These are phyloP conservation scores for Aspergillus fumigatus DNA, from an alignment of 2,329 filamentous ascomycete species.

Conservation along the genomic window DNA sequence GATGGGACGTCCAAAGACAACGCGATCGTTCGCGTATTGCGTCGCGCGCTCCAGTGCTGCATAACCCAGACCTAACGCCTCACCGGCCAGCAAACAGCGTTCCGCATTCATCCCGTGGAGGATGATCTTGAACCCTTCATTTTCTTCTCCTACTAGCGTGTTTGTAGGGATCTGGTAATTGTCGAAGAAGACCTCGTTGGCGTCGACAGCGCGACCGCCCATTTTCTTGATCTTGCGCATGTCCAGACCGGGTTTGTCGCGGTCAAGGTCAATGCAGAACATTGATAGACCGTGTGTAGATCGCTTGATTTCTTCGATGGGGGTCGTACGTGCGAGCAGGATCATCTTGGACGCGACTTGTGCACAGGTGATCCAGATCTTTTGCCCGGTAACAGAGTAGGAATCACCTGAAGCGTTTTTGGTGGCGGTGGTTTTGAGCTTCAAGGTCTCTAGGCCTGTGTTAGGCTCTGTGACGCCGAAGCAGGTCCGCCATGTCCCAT, in stretches of 20 bases:
- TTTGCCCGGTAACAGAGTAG: conserved; percentile 70
- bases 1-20: conserved; percentile 56
- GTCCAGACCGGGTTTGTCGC: conserved; percentile 55
- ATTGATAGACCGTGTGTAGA: conserved; percentile 72
- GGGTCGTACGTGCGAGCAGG: conserved; percentile 70
- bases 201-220: conserved; percentile 76
- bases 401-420: conserved; percentile 49
- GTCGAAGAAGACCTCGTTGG: conserved; percentile 86
- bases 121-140: conserved; percentile 73
- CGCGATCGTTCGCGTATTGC: conserved; percentile 60
- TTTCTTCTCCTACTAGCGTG: conserved; percentile 66
- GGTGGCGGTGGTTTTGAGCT: conserved; percentile 61
- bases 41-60: conserved; percentile 61
- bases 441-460: conserved; percentile 71
- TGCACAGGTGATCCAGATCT: conserved; percentile 85
- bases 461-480: conserved; percentile 86
- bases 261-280: conserved; percentile 75
- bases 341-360: conserved; percentile 83
- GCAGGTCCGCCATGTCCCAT: conserved; percentile 66
- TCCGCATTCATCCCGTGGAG: conserved; percentile 79
- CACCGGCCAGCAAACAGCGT: conserved; percentile 69
- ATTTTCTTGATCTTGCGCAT: conserved; percentile 76
- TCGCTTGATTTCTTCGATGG: conserved; percentile 62
- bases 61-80: conserved; percentile 76
- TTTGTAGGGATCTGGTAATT: conserved; percentile 63